Base-by-base conservation (phyloP, 805 yeast genomes). In the Saccharomycopsis amapae region DNA sequence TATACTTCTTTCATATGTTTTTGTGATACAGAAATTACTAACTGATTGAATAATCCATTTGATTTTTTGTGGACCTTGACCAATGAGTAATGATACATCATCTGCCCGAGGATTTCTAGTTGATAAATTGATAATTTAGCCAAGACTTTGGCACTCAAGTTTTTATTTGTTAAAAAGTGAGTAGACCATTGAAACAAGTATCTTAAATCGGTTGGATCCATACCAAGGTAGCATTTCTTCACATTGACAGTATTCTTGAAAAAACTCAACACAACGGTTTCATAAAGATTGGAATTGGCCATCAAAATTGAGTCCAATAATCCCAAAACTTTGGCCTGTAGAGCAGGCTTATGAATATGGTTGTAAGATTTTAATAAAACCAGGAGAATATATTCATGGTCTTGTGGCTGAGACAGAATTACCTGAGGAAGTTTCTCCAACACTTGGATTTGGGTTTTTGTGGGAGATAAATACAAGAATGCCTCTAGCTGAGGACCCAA, bases 151-250 rank as follows among this genome's bases (percentile, higher is more conserved):
- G 15, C 24, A 18, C 15, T 24, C 10, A 17, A 13, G 18, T 10
- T 5, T 12, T 36, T 22, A 3, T 26, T 4, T 3, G 37, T 4
- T 9, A 18, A 22, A 28, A 44, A 40, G 20, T 40, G 42, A 18
- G 26, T 44, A 17, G 45, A 5, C 48, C 48, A 48, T 9, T 9
- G 4, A 9, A 44, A 26, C 18, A 45, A 22, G 18, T 36, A 31
- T 18, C 35, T 19, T 36, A 48, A 41, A 42, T 48, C 51, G 7
- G 28, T 19, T 6, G 33, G 26, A 19, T 45, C 51, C 4, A 44
- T 30, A 2, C 40, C 31, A 23, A 18, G 19, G 23, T 44, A 48
- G 13, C 33, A 23, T 26, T 35, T 45, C 18, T 38, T 44, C 13
- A 38, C 18, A 26, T 42, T 31, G 30, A 46, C 25, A 13, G 19